Conservation (phyloP, 2,329 filamentous ascomycete genomes). For the Pleurostoma richardsiae region DNA sequence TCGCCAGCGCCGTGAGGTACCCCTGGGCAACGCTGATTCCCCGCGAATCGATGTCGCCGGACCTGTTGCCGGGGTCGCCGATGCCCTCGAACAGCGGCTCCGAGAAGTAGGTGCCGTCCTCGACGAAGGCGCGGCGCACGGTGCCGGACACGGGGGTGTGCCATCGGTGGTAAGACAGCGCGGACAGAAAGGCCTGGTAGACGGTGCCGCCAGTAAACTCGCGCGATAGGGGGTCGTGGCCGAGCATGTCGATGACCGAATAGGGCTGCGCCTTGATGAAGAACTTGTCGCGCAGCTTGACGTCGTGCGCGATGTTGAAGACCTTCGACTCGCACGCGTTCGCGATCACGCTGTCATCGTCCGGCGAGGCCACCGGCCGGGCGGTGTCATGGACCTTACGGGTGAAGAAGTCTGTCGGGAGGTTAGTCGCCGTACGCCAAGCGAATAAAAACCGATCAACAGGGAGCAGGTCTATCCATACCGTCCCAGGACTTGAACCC, state of each 20-base stretch:
- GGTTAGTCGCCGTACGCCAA: too few species aligned
- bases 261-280: constrained; percentile 68
- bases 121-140: constrained; percentile 45
- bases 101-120: constrained; percentile 64
- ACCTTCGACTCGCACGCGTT: constrained; percentile 63
- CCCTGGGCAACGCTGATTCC: constrained; percentile 52
- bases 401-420: constrained; percentile 54
- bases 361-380: constrained; percentile 52
- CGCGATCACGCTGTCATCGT: constrained; percentile 48
- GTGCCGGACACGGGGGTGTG: constrained; percentile 62
- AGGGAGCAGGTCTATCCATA: constrained; percentile 14
- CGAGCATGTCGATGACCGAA: constrained; percentile 59
- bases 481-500: constrained; percentile 65
- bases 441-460: too few species aligned
- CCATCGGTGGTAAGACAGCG: constrained; percentile 68
- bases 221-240: constrained; percentile 43
- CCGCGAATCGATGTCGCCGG: constrained; percentile 27
- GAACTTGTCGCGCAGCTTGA: constrained; percentile 55
- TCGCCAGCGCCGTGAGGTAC: constrained; percentile 63
- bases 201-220: constrained; percentile 60
- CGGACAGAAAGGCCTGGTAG: constrained; percentile 66
- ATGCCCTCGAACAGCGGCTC: constrained; percentile 43
- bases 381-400: constrained; percentile 46
- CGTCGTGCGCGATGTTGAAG: constrained; percentile 44
- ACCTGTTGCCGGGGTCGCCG: constrained; percentile 10